Conservation (phyloP, 2,329 filamentous ascomycete genomes). For the Clarireedia homoeocarpa region DNA sequence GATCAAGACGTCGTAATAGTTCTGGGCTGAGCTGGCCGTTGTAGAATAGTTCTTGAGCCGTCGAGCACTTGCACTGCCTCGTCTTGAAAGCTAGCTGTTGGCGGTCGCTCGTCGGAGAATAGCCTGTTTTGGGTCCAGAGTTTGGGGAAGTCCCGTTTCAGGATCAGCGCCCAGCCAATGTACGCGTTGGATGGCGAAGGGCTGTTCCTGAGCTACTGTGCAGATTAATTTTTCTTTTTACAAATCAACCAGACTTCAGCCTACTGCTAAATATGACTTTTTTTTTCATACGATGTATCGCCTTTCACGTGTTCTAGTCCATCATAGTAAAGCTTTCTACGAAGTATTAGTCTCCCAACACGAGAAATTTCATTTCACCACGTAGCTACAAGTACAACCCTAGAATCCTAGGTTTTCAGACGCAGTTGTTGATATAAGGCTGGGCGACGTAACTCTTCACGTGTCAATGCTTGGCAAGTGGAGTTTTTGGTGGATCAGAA, state of each 20-base stretch:
- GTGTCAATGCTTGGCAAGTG: constrained; percentile 1
- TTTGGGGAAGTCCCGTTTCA: not conserved
- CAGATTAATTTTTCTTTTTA: too few relatives aligned
- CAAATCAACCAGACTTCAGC: too few relatives aligned
- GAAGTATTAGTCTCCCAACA: too few relatives aligned
- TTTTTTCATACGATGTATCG: too few relatives aligned
- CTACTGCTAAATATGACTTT: too few relatives aligned
- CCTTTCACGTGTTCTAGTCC: too few relatives aligned
- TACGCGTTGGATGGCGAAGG: too few relatives aligned
- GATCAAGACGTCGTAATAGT: not conserved
- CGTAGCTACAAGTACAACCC: too few relatives aligned
- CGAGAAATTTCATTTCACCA: too few relatives aligned
- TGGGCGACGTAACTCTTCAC: constrained; percentile 1
- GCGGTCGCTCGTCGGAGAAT: not conserved
- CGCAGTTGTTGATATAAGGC: not conserved
- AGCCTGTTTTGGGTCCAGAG: not conserved
- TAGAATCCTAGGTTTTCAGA: not conserved
- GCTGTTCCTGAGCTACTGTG: too few relatives aligned
- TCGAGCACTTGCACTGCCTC: not conserved
- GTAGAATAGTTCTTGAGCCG: not conserved
- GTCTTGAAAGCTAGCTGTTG: not conserved
- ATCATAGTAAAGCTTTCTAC: too few relatives aligned
- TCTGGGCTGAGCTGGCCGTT: not conserved
- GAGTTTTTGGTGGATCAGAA: not conserved
- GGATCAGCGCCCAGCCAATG: not conserved